Conservation (phyloP, 169 alveolate genomes). For the Plasmodium falciparum region DNA sequence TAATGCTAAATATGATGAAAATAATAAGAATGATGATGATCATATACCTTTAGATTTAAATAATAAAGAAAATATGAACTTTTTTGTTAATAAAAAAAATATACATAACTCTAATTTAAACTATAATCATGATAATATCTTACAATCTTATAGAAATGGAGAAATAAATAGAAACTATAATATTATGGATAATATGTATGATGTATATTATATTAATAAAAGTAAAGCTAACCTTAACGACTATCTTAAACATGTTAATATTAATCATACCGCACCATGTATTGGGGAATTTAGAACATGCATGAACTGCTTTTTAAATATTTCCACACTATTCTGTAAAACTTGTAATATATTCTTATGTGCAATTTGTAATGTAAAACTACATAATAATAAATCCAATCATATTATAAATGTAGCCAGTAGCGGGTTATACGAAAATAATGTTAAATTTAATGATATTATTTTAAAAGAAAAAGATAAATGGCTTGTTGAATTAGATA, state of each 20-base stretch:
- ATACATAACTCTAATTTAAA: constrained; percentile 1
- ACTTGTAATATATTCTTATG: constrained; percentile 72
- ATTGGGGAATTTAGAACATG: constrained; percentile 74
- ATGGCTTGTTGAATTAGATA: constrained; percentile 67
- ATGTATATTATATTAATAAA: constrained; percentile 37
- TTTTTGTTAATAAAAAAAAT: constrained; percentile 46
- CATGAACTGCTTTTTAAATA: constrained; percentile 71
- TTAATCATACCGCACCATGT: constrained; percentile 76
- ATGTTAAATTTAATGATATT: constrained; percentile 34
- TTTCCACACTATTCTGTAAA: constrained; percentile 72
- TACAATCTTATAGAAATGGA: constrained; percentile 47
- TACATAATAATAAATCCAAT: constrained; percentile 31
- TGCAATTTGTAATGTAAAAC: constrained; percentile 58
- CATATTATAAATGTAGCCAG: constrained; percentile 54
- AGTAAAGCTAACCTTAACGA: constrained; percentile 35
- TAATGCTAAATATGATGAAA: constrained; percentile 3
- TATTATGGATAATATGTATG: constrained; percentile 68
- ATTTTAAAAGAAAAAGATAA: constrained; percentile 63
- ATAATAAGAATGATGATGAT: background rate
- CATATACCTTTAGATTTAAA: constrained; percentile 29
- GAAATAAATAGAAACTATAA: constrained; percentile 64
- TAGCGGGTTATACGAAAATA: constrained; percentile 69
- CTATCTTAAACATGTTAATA: constrained; percentile 51
- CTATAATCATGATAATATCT: constrained; percentile 23
- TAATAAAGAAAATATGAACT: constrained; percentile 73